Conservation (phyloP, 305 asterid genomes). For the Fraxinus albicans region DNA sequence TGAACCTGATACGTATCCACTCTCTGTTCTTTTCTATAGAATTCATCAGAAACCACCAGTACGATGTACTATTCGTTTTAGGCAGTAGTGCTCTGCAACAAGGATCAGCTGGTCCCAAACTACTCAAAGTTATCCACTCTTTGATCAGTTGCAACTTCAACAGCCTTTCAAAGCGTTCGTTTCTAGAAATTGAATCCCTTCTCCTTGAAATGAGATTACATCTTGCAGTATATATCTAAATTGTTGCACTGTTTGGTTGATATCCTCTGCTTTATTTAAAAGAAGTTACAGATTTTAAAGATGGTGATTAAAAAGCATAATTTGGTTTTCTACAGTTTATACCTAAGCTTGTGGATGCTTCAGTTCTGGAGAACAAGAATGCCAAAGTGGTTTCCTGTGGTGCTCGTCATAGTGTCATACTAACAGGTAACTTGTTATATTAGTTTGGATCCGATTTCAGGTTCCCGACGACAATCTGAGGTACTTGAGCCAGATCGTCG, state of each 20-base stretch:
- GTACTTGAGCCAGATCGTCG: not conserved
- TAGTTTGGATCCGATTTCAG: constrained; percentile 10
- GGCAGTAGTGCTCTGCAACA: constrained; percentile 42
- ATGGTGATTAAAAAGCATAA: not conserved
- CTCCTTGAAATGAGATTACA: not conserved
- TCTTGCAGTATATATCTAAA: not conserved
- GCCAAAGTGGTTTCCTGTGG: constrained; percentile 54
- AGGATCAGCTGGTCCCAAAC: constrained; percentile 34
- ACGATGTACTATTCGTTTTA: constrained; percentile 37
- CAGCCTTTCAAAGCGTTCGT: constrained; percentile 1
- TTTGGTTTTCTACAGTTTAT: constrained; percentile 33
- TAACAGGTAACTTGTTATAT: constrained; percentile 45
- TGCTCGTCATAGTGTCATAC: constrained; percentile 62
- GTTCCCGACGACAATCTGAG: constrained; percentile 10
- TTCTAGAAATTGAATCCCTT: constrained; percentile 3
- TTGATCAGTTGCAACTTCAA: constrained; percentile 9
- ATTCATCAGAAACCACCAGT: constrained; percentile 39
- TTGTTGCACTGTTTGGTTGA: not conserved
- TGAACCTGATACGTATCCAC: constrained; percentile 29
- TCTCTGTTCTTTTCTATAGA: constrained; percentile 42
- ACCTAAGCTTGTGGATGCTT: constrained; percentile 51
- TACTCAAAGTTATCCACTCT: not conserved
- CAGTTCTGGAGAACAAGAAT: constrained; percentile 50
- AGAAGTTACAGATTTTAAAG: not conserved
- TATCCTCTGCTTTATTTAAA: not conserved